A percentile compares a stretch with the other conserved stretches of the same genome.
phyloP scores from a whole-genome alignment of 1,284 basidiomycete genomes.

The Microstroma glucosiphilum region DNA sequence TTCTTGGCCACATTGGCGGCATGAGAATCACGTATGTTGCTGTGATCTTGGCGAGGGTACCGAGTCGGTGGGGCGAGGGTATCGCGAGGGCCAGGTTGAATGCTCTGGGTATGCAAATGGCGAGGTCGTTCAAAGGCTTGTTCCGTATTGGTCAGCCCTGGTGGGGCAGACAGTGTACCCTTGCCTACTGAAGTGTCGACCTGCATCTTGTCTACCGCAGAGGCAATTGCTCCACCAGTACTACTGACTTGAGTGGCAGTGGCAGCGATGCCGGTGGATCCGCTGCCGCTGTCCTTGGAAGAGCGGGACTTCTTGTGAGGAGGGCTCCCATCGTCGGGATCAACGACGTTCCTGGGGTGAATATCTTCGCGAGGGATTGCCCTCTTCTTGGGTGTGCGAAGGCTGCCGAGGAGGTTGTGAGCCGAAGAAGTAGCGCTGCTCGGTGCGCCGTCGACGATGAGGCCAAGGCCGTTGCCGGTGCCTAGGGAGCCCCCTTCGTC shows the following conservation, averaged over 20 bases:
- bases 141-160: slow-evolving; percentile 3
- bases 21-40: background rate
- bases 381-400: slow-evolving; percentile 42
- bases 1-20: background rate
- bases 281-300: slow-evolving; percentile 25
- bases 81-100: background rate
- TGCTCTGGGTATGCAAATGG: background rate
- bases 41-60: background rate
- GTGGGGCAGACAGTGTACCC: slow-evolving; percentile 3
- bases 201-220: slow-evolving; percentile 23
- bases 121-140: slow-evolving; percentile 7
- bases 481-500: background rate
- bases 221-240: slow-evolving; percentile 20
- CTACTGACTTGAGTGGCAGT: slow-evolving; percentile 23
- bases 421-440: background rate
- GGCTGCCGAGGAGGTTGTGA: background rate
- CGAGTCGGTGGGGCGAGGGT: slow-evolving; percentile 5
- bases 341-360: slow-evolving; percentile 32
- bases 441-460: background rate
- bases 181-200: slow-evolving; percentile 14
- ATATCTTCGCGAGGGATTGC: slow-evolving; percentile 42
- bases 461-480: background rate
- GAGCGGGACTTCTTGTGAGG: slow-evolving; percentile 38
- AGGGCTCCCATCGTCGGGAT: slow-evolving; percentile 21
- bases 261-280: slow-evolving; percentile 6